Evolutionary conservation across 1,284 basidiomycete genomes (phyloP).

Genomic region (Sporisorium iseilematis-ciliati): DNA sequence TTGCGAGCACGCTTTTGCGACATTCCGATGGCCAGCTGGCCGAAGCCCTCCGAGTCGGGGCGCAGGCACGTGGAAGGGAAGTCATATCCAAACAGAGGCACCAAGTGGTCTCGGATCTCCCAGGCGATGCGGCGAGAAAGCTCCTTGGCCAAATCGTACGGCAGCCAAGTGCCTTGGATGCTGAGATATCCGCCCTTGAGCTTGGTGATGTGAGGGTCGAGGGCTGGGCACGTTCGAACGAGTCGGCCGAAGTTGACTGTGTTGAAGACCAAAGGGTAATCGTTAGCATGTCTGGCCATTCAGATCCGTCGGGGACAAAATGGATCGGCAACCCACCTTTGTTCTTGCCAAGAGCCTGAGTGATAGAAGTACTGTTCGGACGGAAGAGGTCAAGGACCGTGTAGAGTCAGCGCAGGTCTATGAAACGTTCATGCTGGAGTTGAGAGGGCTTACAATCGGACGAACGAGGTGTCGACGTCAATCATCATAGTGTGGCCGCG

Average conservation of each 20-base stretch:
- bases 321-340: constrained; percentile 30
- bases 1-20: constrained; percentile 45
- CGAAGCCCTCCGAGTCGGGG: constrained; percentile 53
- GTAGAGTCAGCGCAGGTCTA: not conserved
- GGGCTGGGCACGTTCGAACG: constrained; percentile 36
- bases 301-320: too few species aligned
- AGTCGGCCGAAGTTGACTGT: constrained; percentile 50
- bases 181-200: constrained; percentile 57
- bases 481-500: constrained; percentile 55
- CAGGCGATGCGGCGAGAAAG: constrained; percentile 53
- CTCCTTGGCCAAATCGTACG: constrained; percentile 50
- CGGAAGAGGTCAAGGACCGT: not conserved
- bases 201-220: constrained; percentile 50
- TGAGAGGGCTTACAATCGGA: constrained; percentile 42
- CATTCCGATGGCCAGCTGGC: constrained; percentile 46
- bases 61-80: constrained; percentile 48
- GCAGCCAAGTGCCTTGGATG: constrained; percentile 58
- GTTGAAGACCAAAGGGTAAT: not conserved
- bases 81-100: constrained; percentile 53
- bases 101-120: constrained; percentile 50
- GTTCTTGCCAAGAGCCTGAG: constrained; percentile 51
- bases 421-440: not conserved
- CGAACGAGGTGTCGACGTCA: constrained; percentile 51
- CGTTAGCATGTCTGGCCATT: not conserved
- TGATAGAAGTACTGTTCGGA: constrained; percentile 46